A percentile compares a stretch with the other conserved stretches of the same genome.
phyloP scores from a whole-genome alignment of 805 yeast species.

The Pichia gijzeniarum region DNA sequence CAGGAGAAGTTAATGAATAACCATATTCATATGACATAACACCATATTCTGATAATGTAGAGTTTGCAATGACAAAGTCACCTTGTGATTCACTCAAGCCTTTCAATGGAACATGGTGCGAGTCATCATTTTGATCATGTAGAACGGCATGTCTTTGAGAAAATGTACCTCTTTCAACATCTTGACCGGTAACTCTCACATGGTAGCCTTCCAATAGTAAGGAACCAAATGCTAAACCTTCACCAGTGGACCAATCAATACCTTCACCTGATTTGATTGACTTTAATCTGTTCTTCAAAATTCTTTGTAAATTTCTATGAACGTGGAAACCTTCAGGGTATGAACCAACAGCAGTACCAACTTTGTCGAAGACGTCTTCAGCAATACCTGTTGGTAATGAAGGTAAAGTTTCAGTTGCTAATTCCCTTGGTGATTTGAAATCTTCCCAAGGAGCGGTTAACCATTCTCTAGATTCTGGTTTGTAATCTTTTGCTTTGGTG shows the following conservation, averaged over 20 bases:
- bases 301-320: slow-evolving; percentile 95
- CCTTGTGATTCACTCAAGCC: slow-evolving; percentile 76
- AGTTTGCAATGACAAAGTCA: slow-evolving; percentile 82
- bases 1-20: slow-evolving; percentile 95
- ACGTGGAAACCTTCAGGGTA: slow-evolving; percentile 86
- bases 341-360: slow-evolving; percentile 73
- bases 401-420: slow-evolving; percentile 92
- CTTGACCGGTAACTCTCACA: slow-evolving; percentile 97
- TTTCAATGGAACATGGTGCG: slow-evolving; percentile 78
- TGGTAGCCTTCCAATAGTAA: slow-evolving; percentile 89
- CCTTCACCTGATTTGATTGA: slow-evolving; percentile 79
- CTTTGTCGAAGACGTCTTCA: slow-evolving; percentile 60
- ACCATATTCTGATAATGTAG: slow-evolving; percentile 97
- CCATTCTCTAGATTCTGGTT: slow-evolving; percentile 94
- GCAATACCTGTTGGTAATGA: slow-evolving; percentile 93
- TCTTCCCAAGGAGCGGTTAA: slow-evolving; percentile 98
- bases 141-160: slow-evolving; percentile 98
- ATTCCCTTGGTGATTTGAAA: slow-evolving; percentile 94
- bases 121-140: slow-evolving; percentile 90
- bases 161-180: slow-evolving; percentile 99
- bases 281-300: slow-evolving; percentile 80
- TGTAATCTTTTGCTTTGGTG: slow-evolving; percentile 79
- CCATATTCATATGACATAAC: slow-evolving; percentile 99
- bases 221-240: slow-evolving; percentile 95
- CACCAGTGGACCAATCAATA: slow-evolving; percentile 99